Percentiles rank a stretch among this genome's conserved stretches.
These are phyloP conservation scores for Boletus vinaceobasis DNA, from an alignment of 768 basidiomycete genomes.

Conservation along the genomic window DNA sequence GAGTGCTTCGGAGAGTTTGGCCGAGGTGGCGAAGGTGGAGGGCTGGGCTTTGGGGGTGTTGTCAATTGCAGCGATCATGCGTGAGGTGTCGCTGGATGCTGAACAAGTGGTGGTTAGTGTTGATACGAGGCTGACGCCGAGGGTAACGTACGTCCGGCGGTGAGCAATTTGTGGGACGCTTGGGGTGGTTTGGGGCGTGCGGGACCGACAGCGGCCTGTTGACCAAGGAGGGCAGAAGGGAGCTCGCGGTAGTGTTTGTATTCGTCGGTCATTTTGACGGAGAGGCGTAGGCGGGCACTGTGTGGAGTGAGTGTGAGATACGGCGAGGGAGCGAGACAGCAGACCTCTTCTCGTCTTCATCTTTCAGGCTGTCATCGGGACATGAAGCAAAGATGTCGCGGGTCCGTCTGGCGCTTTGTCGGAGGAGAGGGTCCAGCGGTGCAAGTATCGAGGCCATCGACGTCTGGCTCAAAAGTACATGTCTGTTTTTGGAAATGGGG, in stretches of 20 bases:
- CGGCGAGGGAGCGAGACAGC: slow-evolving; percentile 7
- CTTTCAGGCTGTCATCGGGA: slow-evolving; percentile 44
- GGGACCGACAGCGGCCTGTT: slow-evolving; percentile 81
- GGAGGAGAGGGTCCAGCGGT: slow-evolving; percentile 63
- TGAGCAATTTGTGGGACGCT: slow-evolving; percentile 60
- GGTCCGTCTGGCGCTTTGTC: slow-evolving; percentile 66
- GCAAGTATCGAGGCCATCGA: slow-evolving; percentile 42
- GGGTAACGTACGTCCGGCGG: slow-evolving; percentile 57
- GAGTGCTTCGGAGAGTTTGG: slow-evolving; percentile 82
- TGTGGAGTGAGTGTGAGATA: not conserved
- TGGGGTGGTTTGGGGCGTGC: slow-evolving; percentile 47
- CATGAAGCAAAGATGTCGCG: slow-evolving; percentile 65
- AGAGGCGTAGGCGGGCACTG: slow-evolving; percentile 64
- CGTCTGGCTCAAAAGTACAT: not conserved
- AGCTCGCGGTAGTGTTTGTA: slow-evolving; percentile 84
- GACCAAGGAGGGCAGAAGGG: slow-evolving; percentile 73
- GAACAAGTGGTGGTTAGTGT: slow-evolving; percentile 17
- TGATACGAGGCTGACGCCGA: not conserved
- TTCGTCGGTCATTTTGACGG: slow-evolving; percentile 87
- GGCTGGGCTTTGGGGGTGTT: slow-evolving; percentile 62
- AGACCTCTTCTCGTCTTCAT: slow-evolving; percentile 73
- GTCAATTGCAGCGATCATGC: slow-evolving; percentile 73
- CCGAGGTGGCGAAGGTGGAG: slow-evolving; percentile 65
- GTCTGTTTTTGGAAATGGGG: slow-evolving; percentile 8
- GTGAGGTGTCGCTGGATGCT: slow-evolving; percentile 48